Base-by-base conservation (phyloP, 495 filamentous ascomycete genomes). In the Diplogelasinospora grovesii region DNA sequence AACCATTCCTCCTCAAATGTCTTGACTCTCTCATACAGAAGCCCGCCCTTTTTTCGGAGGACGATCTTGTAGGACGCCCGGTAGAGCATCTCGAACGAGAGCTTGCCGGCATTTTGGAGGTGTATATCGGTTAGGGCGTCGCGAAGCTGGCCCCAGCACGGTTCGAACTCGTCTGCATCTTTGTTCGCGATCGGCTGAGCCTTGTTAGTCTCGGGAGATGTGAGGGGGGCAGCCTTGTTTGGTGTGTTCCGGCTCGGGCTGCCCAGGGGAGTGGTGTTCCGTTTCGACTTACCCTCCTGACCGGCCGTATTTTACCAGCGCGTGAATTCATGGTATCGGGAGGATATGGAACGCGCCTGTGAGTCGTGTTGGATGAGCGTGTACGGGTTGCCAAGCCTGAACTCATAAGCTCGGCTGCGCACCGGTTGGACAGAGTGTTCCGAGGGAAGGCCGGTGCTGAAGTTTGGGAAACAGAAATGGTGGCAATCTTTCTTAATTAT, bases 21-120 rank as follows among this genome's bases (percentile, higher is more conserved):
- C 46, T 80, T 85, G 31, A 96, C 89, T 2, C 72, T 64, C 1
- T 81, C 70, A 59, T 96, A 96, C 0, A 99, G 75, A n/a, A 74
- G 66, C 6, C 83, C 74, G n/a, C 89, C 90, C 46, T 85, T 78
- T 64, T 85, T 88, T 60, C 82, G 83, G 36, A 95, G 63, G 0
- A 96, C 89, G n/a, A 97, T 83, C 60, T 86, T 85, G 61, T 99
- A 99, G n/a, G 86, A 86, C 34, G 85, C 86, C 25, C 93, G 86
- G 64, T 99, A 99, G 0, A 97, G 77, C 43, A 90, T 82, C 63
- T 99, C 93, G 64, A 95, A 99, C 1, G 90, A 95, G 3, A 99
- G 74, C 3, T 71, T 63, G 8, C 89, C 94, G 39, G 87, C 88
- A 59, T 96, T 89, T 59, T 93, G 90, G 13, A 76, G 86, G 61